Evolutionary conservation across 1,139 yeast species (phyloP).

Genomic region (Candida glucosophila): DNA sequence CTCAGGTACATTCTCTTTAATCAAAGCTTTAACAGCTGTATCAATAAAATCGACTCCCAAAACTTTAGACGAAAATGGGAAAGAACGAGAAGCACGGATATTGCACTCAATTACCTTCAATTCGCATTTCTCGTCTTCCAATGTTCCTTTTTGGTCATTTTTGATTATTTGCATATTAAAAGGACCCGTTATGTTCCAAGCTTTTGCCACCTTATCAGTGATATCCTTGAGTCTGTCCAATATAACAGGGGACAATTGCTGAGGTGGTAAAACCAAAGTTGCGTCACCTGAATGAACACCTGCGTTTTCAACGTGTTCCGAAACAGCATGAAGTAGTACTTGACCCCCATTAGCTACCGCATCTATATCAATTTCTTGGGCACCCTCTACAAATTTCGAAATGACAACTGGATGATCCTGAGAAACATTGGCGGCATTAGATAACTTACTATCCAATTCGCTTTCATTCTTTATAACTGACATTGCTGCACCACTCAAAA

Average conservation of each 20-base stretch:
- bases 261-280: constrained; percentile 89
- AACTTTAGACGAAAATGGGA: constrained; percentile 98
- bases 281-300: constrained; percentile 99
- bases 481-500: constrained; percentile 98
- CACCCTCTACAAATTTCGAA: constrained; percentile 90
- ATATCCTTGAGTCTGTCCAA: constrained; percentile 63
- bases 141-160: constrained; percentile 39
- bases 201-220: constrained; percentile 87
- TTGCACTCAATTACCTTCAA: constrained; percentile 96
- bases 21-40: constrained; percentile 81
- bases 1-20: constrained; percentile 61
- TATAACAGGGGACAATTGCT: constrained; percentile 49
- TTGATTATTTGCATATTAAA: constrained; percentile 96
- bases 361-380: constrained; percentile 95
- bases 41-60: constrained; percentile 90
- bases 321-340: constrained; percentile 87
- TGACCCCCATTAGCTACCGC: constrained; percentile 89
- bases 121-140: constrained; percentile 46
- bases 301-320: constrained; percentile 97
- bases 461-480: constrained; percentile 72
- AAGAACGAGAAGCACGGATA: constrained; percentile 95
- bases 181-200: constrained; percentile 96
- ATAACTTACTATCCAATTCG: constrained; percentile 74
- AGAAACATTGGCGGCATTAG: constrained; percentile 85
- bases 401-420: constrained; percentile 96